Evolutionary conservation across 257 asterid genomes (phyloP).

Genomic region (Cinchona pubescens): DNA sequence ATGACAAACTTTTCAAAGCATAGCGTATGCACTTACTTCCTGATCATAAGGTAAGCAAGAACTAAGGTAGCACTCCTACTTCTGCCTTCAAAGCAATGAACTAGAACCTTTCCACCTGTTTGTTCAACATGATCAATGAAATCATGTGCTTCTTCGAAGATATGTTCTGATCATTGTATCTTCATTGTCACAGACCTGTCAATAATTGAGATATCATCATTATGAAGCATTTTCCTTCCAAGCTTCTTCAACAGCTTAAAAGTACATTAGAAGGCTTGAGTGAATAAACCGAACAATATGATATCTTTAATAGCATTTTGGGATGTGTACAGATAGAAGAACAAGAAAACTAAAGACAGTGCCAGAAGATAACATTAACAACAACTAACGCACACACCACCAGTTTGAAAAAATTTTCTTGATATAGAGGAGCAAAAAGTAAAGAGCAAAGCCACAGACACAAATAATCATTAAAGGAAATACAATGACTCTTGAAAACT

Average conservation of each 20-base stretch:
- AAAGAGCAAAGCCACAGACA: no score
- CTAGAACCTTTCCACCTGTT: constrained; percentile 79
- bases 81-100: constrained; percentile 98
- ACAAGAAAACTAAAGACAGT: no score
- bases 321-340: neutral
- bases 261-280: neutral
- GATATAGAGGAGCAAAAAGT: no score
- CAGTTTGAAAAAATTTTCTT: no score
- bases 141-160: constrained; percentile 87
- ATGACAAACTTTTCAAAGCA: neutral
- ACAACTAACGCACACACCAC: no score
- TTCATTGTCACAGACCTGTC: constrained; percentile 75
- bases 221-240: constrained; percentile 7
- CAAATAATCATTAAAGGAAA: no score
- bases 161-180: constrained; percentile 64
- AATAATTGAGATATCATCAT: constrained; percentile 22
- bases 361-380: no score
- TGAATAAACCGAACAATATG: neutral
- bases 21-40: constrained; percentile 58
- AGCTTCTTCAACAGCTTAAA: neutral
- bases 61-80: constrained; percentile 93
- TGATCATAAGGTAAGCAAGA: constrained; percentile 81
- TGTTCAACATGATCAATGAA: constrained; percentile 73
- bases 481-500: no score
- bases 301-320: no score